Percentiles rank a stretch among this genome's conserved stretches.
phyloP scores from a whole-genome alignment of 2,329 filamentous ascomycete species.

The Nannizzia gypsea region DNA sequence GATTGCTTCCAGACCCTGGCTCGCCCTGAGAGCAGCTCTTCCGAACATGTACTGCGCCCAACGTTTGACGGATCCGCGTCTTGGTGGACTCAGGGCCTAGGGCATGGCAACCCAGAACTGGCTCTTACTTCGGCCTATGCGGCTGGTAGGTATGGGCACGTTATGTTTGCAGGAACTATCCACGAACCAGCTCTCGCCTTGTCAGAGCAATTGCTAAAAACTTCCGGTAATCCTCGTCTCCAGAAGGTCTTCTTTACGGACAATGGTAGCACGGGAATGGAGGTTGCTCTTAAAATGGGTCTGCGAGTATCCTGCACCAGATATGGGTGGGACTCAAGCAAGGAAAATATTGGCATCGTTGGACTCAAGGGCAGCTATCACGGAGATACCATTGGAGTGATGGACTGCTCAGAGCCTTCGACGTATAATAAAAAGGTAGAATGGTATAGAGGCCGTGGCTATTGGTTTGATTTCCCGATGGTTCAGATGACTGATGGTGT shows the following conservation, averaged over 20 bases:
- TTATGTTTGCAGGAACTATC: constrained; percentile 75
- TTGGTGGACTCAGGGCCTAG: constrained; percentile 85
- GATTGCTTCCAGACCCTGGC: constrained; percentile 60
- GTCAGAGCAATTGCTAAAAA: constrained; percentile 51
- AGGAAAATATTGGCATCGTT: constrained; percentile 52
- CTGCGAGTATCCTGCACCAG: constrained; percentile 55
- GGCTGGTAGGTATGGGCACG: constrained; percentile 71
- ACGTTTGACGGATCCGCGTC: constrained; percentile 76
- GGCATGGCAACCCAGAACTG: constrained; percentile 62
- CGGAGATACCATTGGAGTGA: constrained; percentile 76
- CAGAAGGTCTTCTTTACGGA: constrained; percentile 69
- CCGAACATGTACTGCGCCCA: constrained; percentile 40
- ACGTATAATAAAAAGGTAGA: constrained; percentile 72
- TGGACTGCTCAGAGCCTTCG: constrained; percentile 71
- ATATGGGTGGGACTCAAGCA: constrained; percentile 52
- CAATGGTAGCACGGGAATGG: constrained; percentile 71
- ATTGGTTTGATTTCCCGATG: constrained; percentile 70
- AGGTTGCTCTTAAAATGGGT: constrained; percentile 78
- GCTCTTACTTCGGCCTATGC: constrained; percentile 68
- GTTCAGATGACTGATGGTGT: constrained; percentile 54
- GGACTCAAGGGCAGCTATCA: constrained; percentile 74
- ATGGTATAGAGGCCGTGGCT: constrained; percentile 68
- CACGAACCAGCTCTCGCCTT: constrained; percentile 64
- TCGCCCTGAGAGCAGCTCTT: constrained; percentile 13
- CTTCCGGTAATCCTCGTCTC: constrained; percentile 52